Evolutionary conservation across 2,329 filamentous ascomycete genomes (phyloP).

Genomic region (Alternaria triticina): DNA sequence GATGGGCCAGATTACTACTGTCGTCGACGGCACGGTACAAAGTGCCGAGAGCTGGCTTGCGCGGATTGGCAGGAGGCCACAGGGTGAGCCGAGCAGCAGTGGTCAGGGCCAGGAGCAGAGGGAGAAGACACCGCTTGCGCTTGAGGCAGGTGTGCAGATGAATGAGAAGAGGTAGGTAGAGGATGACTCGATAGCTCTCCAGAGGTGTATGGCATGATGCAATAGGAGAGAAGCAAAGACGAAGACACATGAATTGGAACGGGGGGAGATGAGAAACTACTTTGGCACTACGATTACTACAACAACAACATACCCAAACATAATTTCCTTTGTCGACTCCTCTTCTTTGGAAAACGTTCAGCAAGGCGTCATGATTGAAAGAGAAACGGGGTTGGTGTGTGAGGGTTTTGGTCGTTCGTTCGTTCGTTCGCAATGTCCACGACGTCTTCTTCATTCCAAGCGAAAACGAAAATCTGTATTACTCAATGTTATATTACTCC

Average conservation of each 20-base stretch:
- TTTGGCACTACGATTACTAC: not conserved
- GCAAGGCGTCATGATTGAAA: conserved; percentile 1
- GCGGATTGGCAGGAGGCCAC: conserved; percentile 62
- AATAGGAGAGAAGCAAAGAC: not conserved
- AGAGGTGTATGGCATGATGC: not conserved
- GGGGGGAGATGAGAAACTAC: not conserved
- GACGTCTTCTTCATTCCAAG: not conserved
- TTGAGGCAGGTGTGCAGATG: conserved; percentile 5
- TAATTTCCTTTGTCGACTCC: not conserved
- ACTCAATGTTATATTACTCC: not conserved
- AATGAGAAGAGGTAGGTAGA: conserved; percentile 13
- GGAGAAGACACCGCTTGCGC: conserved; percentile 24
- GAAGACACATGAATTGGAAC: not conserved
- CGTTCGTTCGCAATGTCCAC: not conserved
- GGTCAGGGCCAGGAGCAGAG: not conserved
- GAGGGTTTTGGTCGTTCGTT: not conserved
- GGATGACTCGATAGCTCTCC: not conserved
- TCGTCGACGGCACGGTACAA: conserved; percentile 86
- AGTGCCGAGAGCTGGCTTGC: conserved; percentile 94
- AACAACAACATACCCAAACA: not conserved
- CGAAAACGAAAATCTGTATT: not conserved
- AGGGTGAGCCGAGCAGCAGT: not conserved
- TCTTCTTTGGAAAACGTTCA: not conserved
- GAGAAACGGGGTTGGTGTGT: not conserved
- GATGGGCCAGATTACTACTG: conserved; percentile 87